Evolutionary conservation across 306 rosid genomes (phyloP).

Genomic region (Medicago arabica): DNA sequence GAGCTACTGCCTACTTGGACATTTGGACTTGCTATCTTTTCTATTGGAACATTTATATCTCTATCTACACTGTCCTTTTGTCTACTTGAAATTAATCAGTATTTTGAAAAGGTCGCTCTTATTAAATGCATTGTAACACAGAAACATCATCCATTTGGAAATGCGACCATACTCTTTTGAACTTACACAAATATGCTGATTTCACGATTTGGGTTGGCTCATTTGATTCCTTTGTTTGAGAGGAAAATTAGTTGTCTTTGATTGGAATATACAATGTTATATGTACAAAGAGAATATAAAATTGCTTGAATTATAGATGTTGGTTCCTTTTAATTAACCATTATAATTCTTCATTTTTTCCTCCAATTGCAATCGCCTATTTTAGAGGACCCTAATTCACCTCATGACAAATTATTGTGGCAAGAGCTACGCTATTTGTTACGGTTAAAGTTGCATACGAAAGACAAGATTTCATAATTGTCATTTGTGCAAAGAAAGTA

Average conservation of each 20-base stretch:
- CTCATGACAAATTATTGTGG: neutral
- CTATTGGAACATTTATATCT: slow-evolving; percentile 1
- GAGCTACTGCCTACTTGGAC: slow-evolving; percentile 16
- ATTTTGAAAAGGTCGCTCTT: neutral
- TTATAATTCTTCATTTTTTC: neutral
- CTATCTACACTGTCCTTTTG: slow-evolving; percentile 18
- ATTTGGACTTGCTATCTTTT: slow-evolving; percentile 15
- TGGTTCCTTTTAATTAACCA: neutral
- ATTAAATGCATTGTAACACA: slow-evolving; percentile 7
- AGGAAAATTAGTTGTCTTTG: neutral
- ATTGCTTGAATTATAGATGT: neutral
- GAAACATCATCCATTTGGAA: neutral
- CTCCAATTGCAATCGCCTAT: neutral
- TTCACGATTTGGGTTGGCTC: neutral
- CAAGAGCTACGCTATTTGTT: too few relatives aligned
- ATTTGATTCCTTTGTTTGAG: neutral
- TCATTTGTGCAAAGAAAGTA: too few relatives aligned
- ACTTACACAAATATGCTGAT: neutral
- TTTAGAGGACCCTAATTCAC: neutral
- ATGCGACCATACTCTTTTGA: slow-evolving; percentile 6
- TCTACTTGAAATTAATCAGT: neutral
- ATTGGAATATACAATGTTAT: neutral
- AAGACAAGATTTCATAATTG: too few relatives aligned
- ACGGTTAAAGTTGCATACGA: too few relatives aligned
- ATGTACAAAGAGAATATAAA: neutral